A percentile compares a stretch with the other conserved stretches of the same genome.
These are phyloP conservation scores for Teunomyces stri DNA, from an alignment of 805 yeast species.

Conservation along the genomic window DNA sequence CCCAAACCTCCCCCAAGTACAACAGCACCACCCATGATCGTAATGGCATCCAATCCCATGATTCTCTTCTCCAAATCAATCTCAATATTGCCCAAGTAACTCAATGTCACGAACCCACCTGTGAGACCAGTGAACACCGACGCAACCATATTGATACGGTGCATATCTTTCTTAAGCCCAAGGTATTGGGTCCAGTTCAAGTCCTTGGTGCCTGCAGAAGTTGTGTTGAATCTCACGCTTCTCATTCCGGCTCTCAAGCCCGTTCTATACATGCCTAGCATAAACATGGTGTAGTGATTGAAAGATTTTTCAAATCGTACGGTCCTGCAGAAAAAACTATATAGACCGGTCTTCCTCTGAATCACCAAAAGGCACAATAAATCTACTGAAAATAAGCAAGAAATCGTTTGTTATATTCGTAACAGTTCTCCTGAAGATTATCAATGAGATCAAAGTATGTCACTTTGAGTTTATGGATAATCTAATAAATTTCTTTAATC, in stretches of 20 bases:
- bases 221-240: slow-evolving; percentile 21
- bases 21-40: slow-evolving; percentile 74
- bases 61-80: slow-evolving; percentile 84
- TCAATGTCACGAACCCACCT: slow-evolving; percentile 70
- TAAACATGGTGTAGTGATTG: neutral
- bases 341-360: no score
- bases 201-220: slow-evolving; percentile 9
- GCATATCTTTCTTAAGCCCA: slow-evolving; percentile 68
- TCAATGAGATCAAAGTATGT: no score
- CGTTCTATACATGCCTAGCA: neutral
- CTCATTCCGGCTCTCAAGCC: slow-evolving; percentile 1
- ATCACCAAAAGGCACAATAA: no score
- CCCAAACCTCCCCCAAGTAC: slow-evolving; percentile 74
- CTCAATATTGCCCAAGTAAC: slow-evolving; percentile 73
- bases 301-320: slow-evolving; percentile 3
- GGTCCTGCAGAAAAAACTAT: neutral
- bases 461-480: no score
- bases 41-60: slow-evolving; percentile 86
- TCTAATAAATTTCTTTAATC: no score
- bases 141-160: slow-evolving; percentile 63
- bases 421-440: no score
- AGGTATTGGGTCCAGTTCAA: slow-evolving; percentile 83
- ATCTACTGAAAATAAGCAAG: no score
- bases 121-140: slow-evolving; percentile 65
- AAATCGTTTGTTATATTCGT: no score